Base-by-base conservation (phyloP, 805 yeast genomes). In the Saccharomycopsis lassenensis region DNA sequence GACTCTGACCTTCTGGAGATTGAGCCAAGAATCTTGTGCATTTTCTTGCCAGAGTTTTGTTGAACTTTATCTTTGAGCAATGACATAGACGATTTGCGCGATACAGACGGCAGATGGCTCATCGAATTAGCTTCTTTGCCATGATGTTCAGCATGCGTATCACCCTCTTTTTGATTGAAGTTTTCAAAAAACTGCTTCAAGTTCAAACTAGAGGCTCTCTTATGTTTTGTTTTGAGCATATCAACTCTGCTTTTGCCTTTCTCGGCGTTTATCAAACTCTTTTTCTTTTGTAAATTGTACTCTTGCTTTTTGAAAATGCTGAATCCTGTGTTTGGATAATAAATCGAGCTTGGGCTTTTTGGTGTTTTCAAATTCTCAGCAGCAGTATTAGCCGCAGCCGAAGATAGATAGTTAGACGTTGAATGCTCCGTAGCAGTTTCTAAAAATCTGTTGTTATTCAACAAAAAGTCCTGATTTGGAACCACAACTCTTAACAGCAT, bases 351-450 rank as follows among this genome's bases (percentile, higher is more conserved):
- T 8, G 29, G 29, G 12, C 7, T 10, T 20, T 18, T 17, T 5
- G 19, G 33, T n/a, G n/a, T n/a, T n/a, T n/a, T n/a, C n/a, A n/a
- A n/a, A n/a, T n/a, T n/a, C n/a, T n/a, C n/a, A n/a, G n/a, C n/a
- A n/a, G n/a, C n/a, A n/a, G n/a, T n/a, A n/a, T n/a, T n/a, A n/a
- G n/a, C n/a, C n/a, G n/a, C n/a, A n/a, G n/a, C n/a, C n/a, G n/a
- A n/a, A 11, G 33, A 20, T 10, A 28, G 24, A 12, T 7, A 35
- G 16, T 24, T 35, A 6, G 23, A n/a, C 11, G 33, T 18, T n/a
- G 36, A 31, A 20, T 40, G 41, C 14, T 40, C 41, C 8, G 41
- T 37, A 12, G 44, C 44, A 20, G 23, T 31, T 23, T 40, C 44
- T 11, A 40, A 24, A 29, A 40, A 40, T 26, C 30, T 37, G 22